Evolutionary conservation across 2,329 filamentous ascomycete species (phyloP), one percentile per base, ranked within the genome.

Genomic region (Zasmidium angulare): DNA sequence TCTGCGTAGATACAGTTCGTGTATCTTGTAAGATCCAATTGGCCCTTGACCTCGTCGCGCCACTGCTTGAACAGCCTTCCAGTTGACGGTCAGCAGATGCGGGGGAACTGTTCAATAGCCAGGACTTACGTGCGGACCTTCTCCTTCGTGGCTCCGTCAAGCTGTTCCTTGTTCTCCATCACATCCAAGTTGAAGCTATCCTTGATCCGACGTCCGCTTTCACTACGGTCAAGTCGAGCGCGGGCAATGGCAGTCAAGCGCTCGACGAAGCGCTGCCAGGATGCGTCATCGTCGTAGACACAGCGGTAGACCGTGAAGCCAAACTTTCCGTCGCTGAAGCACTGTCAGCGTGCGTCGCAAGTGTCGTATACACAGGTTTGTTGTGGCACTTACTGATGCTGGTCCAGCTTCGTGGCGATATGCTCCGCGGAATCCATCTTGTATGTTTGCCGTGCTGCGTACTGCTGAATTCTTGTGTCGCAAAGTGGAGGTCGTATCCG

Each of bases 231-330:
- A 7, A 60, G 17, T 3, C 23, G 4, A 21, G 31, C 19, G 2
- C 31, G 26, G 2, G 24, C 43, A 12, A 26, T 40, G 6, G 6
- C 21, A 0, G 43, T 57, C 20, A 53, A 6, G 17, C 54, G 46
- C 9, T 57, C 14, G 10, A 54, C 21, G 19, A 57, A 60, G 1
- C 11, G 20, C 14, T 48, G 22, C 58, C 58, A 57, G 2, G 49
- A 23, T 20, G 9, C 26, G n/a, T 57, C 58, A 20, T 56, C 54
- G 3, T 23, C 46, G 24, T 60, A 56, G 21, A 11, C 22, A 23
- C 29, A 48, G 49, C 58, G 58, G 40, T 49, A 60, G 24, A 60
- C 21, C 4, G 55, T 53, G 46, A 52, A 60, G 36, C 58, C 58
- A 14, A 46, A 29, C 20, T 60, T 60, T 10, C 26, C 43, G 22